Percentiles rank a stretch among this genome's conserved stretches.
Evolutionary conservation across 2,329 filamentous ascomycete genomes (phyloP).

Genomic region (Fusarium anthophilum): DNA sequence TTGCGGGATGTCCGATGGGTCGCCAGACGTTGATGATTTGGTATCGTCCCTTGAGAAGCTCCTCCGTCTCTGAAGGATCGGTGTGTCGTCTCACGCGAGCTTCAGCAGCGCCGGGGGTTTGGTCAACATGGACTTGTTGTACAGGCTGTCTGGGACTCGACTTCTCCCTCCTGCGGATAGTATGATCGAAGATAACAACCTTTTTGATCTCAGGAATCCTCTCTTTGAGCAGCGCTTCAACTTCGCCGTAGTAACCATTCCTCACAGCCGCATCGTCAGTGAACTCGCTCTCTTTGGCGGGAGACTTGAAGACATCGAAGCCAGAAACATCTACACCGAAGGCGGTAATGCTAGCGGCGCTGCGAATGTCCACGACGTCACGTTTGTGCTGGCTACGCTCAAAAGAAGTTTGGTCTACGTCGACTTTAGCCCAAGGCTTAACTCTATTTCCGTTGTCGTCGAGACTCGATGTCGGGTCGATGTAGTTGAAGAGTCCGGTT

Average conservation of each 20-base stretch:
- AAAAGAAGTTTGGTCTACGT: conserved; percentile 35
- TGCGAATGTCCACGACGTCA: conserved; percentile 38
- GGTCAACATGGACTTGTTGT: conserved; percentile 76
- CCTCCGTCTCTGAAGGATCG: conserved; percentile 53
- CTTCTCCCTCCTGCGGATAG: conserved; percentile 67
- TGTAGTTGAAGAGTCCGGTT: conserved; percentile 30
- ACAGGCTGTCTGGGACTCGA: conserved; percentile 70
- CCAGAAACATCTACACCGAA: conserved; percentile 41
- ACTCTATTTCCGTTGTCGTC: conserved; percentile 10
- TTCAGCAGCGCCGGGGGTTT: conserved; percentile 71
- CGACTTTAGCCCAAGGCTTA: conserved; percentile 39
- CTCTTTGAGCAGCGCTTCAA: conserved; percentile 64
- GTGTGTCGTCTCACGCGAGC: conserved; percentile 69
- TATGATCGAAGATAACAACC: conserved; percentile 78
- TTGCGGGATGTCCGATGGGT: conserved; percentile 43
- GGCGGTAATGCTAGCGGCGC: conserved; percentile 5
- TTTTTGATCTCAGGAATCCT: conserved; percentile 66
- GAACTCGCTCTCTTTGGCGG: conserved; percentile 62
- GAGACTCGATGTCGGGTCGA: conserved; percentile 27
- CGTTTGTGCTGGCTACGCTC: conserved; percentile 31
- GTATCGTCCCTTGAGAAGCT: conserved; percentile 50
- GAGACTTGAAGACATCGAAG: conserved; percentile 38
- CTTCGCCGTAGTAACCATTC: conserved; percentile 67
- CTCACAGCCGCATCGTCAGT: conserved; percentile 65
- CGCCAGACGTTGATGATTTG: conserved; percentile 63